phyloP scores from a whole-genome alignment of 2,329 filamentous ascomycete genomes.

The Fusarium citri region DNA sequence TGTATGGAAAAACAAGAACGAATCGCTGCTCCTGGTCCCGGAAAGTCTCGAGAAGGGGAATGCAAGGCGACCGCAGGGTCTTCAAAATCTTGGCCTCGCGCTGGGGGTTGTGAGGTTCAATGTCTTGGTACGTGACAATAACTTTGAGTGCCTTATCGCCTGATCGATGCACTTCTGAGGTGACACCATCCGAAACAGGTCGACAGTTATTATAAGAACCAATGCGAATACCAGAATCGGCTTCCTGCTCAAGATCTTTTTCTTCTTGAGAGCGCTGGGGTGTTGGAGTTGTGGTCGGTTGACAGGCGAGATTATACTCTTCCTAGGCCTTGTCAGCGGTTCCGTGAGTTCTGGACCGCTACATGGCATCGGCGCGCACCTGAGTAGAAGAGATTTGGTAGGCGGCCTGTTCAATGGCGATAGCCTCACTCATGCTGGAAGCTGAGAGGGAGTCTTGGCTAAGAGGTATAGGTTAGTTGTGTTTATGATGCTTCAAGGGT shows the following conservation, averaged over 20 bases:
- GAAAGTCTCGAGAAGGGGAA: conserved; percentile 80
- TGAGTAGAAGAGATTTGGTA: conserved; percentile 68
- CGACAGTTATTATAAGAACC: conserved; percentile 66
- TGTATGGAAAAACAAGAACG: conserved; percentile 86
- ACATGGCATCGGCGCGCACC: conserved; percentile 57
- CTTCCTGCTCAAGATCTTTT: conserved; percentile 10
- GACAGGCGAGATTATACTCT: conserved; percentile 65
- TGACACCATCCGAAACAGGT: conserved; percentile 74
- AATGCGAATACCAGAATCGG: conserved; percentile 58
- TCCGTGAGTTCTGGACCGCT: conserved; percentile 31
- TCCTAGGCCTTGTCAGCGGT: conserved; percentile 59
- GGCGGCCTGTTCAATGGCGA: conserved; percentile 72
- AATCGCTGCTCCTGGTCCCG: conserved; percentile 76
- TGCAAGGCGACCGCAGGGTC: conserved; percentile 65
- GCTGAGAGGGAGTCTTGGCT: conserved; percentile 49
- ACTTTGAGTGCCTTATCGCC: conserved; percentile 80
- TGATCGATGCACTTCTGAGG: conserved; percentile 84
- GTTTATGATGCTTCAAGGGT: not conserved
- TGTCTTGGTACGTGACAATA: conserved; percentile 77
- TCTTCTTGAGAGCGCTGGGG: conserved; percentile 14
- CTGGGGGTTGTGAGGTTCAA: conserved; percentile 83
- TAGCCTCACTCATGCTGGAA: conserved; percentile 61
- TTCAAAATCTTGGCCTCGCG: conserved; percentile 82
- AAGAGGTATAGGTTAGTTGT: conserved; percentile 17
- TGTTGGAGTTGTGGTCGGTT: conserved; percentile 28